phyloP scores from a whole-genome alignment of 1,284 basidiomycete species.

The Lentinula novae-zelandiae region DNA sequence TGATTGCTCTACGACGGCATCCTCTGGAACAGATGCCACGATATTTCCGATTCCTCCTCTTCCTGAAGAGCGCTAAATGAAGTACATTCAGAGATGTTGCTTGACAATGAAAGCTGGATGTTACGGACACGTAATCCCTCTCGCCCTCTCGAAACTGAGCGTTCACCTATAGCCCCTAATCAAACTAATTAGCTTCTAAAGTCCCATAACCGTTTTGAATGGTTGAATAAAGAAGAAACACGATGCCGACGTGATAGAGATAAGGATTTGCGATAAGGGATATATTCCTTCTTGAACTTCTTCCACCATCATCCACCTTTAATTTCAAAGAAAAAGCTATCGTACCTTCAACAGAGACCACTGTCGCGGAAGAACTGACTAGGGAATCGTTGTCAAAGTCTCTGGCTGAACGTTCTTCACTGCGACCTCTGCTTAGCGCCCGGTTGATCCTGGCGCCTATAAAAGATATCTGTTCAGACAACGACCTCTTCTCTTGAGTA shows the following conservation, averaged over 20 bases:
- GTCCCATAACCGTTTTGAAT: not conserved
- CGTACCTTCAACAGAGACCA: conserved; percentile 4
- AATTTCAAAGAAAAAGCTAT: not conserved
- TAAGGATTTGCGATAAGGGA: conserved; percentile 8
- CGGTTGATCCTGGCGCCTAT: conserved; percentile 7
- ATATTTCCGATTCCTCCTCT: conserved; percentile 10
- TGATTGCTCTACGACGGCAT: not conserved
- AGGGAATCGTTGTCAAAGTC: conserved; percentile 4
- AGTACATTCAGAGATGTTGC: no score
- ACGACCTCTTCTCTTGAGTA: not conserved
- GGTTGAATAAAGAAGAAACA: not conserved
- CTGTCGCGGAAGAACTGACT: not conserved
- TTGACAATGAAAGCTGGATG: not conserved
- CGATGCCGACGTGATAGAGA: conserved; percentile 7
- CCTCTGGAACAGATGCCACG: not conserved
- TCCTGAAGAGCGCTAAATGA: conserved; percentile 5
- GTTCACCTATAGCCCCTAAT: conserved; percentile 3
- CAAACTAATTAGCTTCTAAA: not conserved
- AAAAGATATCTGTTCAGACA: conserved; percentile 6
- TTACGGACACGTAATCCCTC: conserved; percentile 2
- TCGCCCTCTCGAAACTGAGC: conserved; percentile 6
- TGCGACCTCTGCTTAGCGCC: conserved; percentile 8
- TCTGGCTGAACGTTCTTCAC: conserved; percentile 1
- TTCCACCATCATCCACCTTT: conserved; percentile 4
- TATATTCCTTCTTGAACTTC: conserved; percentile 4